Conservation (phyloP, 163 green algal genomes). For the Scenedesmus sp. region DNA sequence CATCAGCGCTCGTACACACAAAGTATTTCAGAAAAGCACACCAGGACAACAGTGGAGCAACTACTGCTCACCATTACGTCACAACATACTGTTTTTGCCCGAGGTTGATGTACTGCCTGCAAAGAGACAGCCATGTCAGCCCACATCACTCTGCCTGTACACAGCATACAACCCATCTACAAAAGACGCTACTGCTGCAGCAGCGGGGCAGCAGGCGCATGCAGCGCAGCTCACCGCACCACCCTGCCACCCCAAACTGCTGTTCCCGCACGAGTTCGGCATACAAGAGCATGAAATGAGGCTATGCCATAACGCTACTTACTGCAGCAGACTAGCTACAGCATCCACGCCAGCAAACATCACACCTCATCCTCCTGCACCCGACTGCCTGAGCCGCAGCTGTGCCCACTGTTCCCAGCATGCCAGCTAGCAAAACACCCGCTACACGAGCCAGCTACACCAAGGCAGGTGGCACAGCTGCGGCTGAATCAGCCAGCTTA, state of each 20-base stretch:
- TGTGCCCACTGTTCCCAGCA: background rate
- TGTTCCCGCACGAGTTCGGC: background rate
- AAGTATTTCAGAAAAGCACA: background rate
- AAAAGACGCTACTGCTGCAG: background rate
- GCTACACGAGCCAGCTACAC: background rate
- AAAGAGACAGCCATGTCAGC: background rate
- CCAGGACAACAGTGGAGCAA: background rate
- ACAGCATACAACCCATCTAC: background rate
- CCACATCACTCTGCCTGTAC: background rate
- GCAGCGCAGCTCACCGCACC: background rate
- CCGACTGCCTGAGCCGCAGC: background rate
- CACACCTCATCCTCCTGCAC: background rate
- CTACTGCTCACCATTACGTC: background rate
- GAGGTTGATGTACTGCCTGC: background rate
- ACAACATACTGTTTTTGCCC: background rate
- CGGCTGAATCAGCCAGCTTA: conserved; percentile 63
- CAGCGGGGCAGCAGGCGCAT: background rate
- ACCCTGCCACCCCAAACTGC: background rate
- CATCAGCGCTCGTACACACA: background rate
- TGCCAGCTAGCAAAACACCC: background rate
- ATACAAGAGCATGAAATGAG: background rate
- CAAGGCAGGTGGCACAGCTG: background rate
- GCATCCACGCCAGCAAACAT: background rate
- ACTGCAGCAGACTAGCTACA: background rate
- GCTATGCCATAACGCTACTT: background rate